A percentile compares a stretch with the other conserved stretches of the same genome.
Conservation (phyloP, 768 basidiomycete species). For the Pulveroboletus sp. region DNA sequence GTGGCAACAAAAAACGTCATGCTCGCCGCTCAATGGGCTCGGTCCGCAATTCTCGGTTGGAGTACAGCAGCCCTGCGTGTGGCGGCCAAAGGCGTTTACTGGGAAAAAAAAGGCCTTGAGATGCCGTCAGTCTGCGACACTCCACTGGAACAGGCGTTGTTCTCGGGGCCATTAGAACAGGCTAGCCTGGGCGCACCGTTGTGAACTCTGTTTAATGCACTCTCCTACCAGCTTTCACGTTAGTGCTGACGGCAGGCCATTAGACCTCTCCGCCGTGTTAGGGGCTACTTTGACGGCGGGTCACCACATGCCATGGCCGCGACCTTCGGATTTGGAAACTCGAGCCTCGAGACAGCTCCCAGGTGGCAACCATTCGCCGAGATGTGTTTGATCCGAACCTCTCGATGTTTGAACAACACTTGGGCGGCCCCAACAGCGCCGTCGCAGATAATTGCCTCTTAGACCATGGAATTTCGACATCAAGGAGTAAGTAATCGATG, state of each 20-base stretch:
- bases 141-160: neutral
- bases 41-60: slow-evolving; percentile 24
- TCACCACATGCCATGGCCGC: neutral
- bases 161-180: neutral
- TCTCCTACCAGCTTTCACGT: neutral
- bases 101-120: no score
- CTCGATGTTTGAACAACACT: neutral
- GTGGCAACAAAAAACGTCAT: slow-evolving; percentile 8
- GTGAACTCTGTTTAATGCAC: neutral
- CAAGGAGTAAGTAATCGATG: slow-evolving; percentile 2
- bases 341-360: neutral
- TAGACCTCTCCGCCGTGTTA: neutral
- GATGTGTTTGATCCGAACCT: slow-evolving; percentile 1
- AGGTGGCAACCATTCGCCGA: neutral
- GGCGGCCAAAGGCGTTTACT: no score
- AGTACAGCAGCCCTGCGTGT: neutral
- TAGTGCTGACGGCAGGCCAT: neutral
- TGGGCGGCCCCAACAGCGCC: slow-evolving; percentile 1
- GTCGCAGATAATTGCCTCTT: neutral
- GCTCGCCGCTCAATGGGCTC: slow-evolving; percentile 24
- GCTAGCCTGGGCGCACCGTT: neutral
- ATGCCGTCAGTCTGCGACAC: neutral
- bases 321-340: neutral
- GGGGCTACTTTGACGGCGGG: neutral
- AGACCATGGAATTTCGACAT: neutral